Percentiles rank a stretch among this genome's conserved stretches.
phyloP scores from a whole-genome alignment of 306 rosid species.

The Lathyrus aphaca region DNA sequence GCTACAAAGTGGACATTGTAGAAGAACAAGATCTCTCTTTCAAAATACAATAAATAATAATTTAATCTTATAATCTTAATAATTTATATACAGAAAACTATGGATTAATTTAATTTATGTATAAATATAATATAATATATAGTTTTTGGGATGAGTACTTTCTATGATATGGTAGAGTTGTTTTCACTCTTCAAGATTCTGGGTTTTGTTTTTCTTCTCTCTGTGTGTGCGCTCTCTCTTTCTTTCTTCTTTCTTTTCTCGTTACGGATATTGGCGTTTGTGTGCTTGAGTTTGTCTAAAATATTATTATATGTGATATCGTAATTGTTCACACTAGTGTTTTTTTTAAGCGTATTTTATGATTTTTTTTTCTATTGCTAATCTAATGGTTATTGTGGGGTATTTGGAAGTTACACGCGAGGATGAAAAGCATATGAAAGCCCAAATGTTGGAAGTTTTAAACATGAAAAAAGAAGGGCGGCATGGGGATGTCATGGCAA shows the following conservation, averaged over 20 bases:
- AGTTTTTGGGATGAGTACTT: constrained; percentile 37
- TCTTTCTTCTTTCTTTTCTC: not conserved
- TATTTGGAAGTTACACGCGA: constrained; percentile 45
- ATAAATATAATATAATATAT: constrained; percentile 15
- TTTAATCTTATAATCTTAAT: constrained; percentile 11
- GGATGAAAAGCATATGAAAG: not conserved
- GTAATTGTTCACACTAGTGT: not conserved
- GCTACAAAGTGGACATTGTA: constrained; percentile 48
- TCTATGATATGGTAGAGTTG: constrained; percentile 22
- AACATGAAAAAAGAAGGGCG: not conserved
- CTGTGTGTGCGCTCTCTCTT: not conserved
- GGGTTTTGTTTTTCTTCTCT: constrained; percentile 41
- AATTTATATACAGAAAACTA: constrained; percentile 12
- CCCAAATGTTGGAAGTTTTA: not conserved
- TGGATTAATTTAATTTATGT: not conserved
- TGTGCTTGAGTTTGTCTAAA: constrained; percentile 27
- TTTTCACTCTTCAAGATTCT: constrained; percentile 39
- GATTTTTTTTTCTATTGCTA: not conserved
- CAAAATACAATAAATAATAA: constrained; percentile 17
- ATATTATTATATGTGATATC: constrained; percentile 8
- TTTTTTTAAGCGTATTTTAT: not conserved
- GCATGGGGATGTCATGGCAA: not conserved
- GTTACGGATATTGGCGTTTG: constrained; percentile 31
- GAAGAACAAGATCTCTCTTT: constrained; percentile 48
- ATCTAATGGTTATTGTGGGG: constrained; percentile 2